phyloP scores from a whole-genome alignment of 2,329 filamentous ascomycete species.

The Monilinia fructicola region DNA sequence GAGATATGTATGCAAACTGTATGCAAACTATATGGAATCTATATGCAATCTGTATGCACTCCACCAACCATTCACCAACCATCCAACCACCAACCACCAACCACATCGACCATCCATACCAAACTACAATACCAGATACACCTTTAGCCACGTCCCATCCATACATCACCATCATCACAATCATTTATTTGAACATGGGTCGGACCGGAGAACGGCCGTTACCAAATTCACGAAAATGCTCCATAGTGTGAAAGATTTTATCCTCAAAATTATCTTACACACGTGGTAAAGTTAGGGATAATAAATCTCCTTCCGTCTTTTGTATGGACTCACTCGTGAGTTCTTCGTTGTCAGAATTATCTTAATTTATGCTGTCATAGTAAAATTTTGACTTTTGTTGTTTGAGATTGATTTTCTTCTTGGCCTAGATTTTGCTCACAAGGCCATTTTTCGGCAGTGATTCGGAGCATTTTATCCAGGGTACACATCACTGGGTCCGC shows the following conservation, averaged over 20 bases:
- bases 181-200: slow-evolving; percentile 11
- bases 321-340: not conserved
- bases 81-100: not conserved
- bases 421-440: slow-evolving; percentile 20
- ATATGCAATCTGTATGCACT: not conserved
- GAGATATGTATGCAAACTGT: not conserved
- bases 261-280: slow-evolving; percentile 9
- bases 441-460: slow-evolving; percentile 24
- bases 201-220: slow-evolving; percentile 25
- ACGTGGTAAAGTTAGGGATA: slow-evolving; percentile 1
- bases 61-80: no score
- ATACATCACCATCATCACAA: not conserved
- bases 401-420: slow-evolving; percentile 7
- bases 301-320: slow-evolving; percentile 11
- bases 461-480: slow-evolving; percentile 16
- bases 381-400: not conserved
- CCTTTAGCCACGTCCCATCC: slow-evolving; percentile 10
- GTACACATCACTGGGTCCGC: slow-evolving; percentile 19
- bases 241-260: not conserved
- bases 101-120: no score
- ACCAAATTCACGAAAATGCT: slow-evolving; percentile 13
- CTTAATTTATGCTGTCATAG: slow-evolving; percentile 2
- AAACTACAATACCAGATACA: no score
- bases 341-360: not conserved
- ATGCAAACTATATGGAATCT: not conserved